Evolutionary conservation across 2,329 filamentous ascomycete genomes (phyloP), one percentile per base, ranked within the genome.

Genomic region (Coniochaeta hoffmannii): DNA sequence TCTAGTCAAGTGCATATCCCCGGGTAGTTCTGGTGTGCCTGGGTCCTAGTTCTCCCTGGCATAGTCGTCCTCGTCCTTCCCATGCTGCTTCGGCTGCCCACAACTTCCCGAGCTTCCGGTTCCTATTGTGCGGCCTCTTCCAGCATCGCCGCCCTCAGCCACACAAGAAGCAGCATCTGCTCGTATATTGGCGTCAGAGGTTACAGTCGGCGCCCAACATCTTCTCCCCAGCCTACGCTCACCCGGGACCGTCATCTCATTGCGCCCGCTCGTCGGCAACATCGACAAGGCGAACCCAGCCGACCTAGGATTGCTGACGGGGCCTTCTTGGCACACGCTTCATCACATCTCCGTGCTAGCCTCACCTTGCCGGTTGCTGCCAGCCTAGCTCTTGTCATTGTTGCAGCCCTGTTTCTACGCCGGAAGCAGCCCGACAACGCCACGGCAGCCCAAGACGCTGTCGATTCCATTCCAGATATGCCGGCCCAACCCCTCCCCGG

Each of bases 401-500:
- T 50, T n/a, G 49, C 17, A 17, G 49, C 30, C 28, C 30, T 31
- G 11, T 22, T 50, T 12, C 28, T 31, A 31, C 49, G 15, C 9
- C 26, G 19, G 49, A 32, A n/a, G 10, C 49, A 19, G n/a, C n/a
- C 28, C 4, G 46, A 12, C 14, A 28, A 11, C 12, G 28, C 30
- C 19, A 15, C 9, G 24, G 22, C 28, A 22, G 31, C 57, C 32
- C 54, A 55, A 12, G 10, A 36, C 19, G 30, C 55, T 28, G 14
- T 53, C 14, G 56, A 60, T 49, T 24, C 52, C 15, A 6, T 57
- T 54, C 24, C 57, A 31, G 44, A 38, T 19, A 65, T 66, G 62
- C 53, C 65, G 24, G 63, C 65, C 30, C 70, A 78, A 62, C 58
- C 66, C 22, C 80, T 79, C 46, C 81, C 87, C 35, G 94, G 94